Conservation (phyloP, 306 rosid genomes). For the Acacia melanoxylon region DNA sequence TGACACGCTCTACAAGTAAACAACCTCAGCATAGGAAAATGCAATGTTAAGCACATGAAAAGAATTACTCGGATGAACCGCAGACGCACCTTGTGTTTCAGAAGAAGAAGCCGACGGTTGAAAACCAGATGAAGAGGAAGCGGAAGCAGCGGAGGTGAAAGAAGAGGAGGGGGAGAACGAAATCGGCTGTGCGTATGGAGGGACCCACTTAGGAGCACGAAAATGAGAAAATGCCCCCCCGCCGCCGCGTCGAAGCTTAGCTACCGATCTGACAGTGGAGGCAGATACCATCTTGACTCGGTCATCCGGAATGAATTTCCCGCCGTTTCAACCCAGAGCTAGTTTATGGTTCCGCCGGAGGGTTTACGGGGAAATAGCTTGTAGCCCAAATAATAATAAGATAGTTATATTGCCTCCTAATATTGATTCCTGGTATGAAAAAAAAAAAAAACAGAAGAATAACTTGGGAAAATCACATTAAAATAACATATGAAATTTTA, state of each 20-base stretch:
- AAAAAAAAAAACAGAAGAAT: too few relatives aligned
- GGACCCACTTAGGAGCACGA: conserved; percentile 18
- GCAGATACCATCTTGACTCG: conserved; percentile 42
- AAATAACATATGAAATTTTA: too few relatives aligned
- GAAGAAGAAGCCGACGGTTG: conserved; percentile 42
- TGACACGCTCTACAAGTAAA: not conserved
- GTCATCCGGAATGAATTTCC: conserved; percentile 3
- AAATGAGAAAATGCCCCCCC: conserved; percentile 13
- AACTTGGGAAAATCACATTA: too few relatives aligned
- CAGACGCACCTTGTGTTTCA: conserved; percentile 48
- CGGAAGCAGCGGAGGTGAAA: conserved; percentile 46
- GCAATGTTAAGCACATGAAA: not conserved
- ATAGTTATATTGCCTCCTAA: too few relatives aligned
- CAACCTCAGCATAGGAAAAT: conserved; percentile 19
- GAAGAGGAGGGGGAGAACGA: conserved; percentile 27
- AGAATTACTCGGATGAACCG: conserved; percentile 6
- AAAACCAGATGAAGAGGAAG: conserved; percentile 40
- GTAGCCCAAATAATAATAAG: not conserved
- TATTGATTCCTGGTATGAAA: too few relatives aligned
- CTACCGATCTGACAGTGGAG: conserved; percentile 45
- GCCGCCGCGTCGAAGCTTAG: conserved; percentile 40
- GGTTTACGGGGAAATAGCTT: conserved; percentile 39
- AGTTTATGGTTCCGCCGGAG: conserved; percentile 27
- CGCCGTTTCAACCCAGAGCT: conserved; percentile 3
- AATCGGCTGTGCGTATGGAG: conserved; percentile 9